A percentile compares a stretch with the other conserved stretches of the same genome.
Conservation (phyloP, 305 asterid genomes). For the Rubia balearica region DNA sequence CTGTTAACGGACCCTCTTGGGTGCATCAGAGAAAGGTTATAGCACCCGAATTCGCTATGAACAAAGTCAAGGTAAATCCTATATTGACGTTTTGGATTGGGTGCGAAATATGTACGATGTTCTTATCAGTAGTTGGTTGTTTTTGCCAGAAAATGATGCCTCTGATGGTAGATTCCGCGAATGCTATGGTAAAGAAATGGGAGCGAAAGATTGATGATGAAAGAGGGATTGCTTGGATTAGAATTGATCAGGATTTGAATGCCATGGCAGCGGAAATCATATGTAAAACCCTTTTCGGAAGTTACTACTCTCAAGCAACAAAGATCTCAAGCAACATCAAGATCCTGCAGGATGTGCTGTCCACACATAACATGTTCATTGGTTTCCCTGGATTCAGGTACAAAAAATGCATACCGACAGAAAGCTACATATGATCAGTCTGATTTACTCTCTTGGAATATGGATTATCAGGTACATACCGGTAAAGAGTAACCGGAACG, state of each 20-base stretch:
- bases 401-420: neutral
- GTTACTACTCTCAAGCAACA: conserved; percentile 1
- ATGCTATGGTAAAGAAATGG: conserved; percentile 2
- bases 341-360: neutral
- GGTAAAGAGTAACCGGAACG: conserved; percentile 1
- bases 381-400: conserved; percentile 6
- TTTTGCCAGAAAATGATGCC: conserved; percentile 5
- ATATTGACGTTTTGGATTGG: neutral
- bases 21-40: conserved; percentile 11
- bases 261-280: conserved; percentile 1
- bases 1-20: conserved; percentile 7
- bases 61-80: conserved; percentile 9
- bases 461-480: neutral
- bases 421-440: neutral
- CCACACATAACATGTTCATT: neutral
- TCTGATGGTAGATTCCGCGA: conserved; percentile 1
- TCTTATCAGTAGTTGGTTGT: neutral
- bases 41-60: conserved; percentile 8
- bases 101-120: neutral
- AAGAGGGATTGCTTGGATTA: neutral
- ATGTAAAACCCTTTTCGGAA: conserved; percentile 6
- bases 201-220: neutral
- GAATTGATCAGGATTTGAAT: conserved; percentile 4
- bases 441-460: neutral
- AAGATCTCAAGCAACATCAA: conserved; percentile 4